Evolutionary conservation across 106 monocot species (phyloP).

Genomic region (Apostasia ramifera): DNA sequence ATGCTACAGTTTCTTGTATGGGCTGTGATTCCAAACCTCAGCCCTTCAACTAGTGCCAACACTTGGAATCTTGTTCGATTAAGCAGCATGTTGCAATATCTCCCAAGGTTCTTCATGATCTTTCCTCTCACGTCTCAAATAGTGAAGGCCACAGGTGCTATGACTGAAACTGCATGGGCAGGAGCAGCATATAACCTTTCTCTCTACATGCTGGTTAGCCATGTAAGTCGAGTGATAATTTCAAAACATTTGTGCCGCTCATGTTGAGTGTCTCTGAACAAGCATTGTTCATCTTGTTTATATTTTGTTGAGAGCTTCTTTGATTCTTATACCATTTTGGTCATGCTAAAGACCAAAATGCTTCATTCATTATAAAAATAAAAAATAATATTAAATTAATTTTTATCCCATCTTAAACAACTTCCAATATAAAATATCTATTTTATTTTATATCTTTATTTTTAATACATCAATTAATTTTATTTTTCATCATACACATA

Average conservation of each 20-base stretch:
- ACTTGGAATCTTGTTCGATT: slow-evolving; percentile 54
- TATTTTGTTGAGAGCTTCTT: too few species aligned
- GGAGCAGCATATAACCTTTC: slow-evolving; percentile 84
- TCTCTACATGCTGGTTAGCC: slow-evolving; percentile 84
- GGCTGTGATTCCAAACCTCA: slow-evolving; percentile 58
- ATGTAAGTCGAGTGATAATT: slow-evolving; percentile 37
- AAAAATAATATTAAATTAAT: too few species aligned
- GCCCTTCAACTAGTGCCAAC: slow-evolving; percentile 42
- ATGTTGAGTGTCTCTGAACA: too few species aligned
- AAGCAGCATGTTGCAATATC: slow-evolving; percentile 65
- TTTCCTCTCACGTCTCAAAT: slow-evolving; percentile 64
- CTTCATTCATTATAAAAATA: too few species aligned
- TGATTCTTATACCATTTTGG: too few species aligned
- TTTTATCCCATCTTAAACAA: too few species aligned
- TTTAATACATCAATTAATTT: too few species aligned
- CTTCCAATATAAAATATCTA: too few species aligned
- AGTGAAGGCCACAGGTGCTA: slow-evolving; percentile 60
- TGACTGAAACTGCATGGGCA: slow-evolving; percentile 83
- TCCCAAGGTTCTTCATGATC: slow-evolving; percentile 62
- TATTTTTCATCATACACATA: too few species aligned
- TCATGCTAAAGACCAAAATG: too few species aligned
- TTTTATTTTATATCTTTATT: too few species aligned
- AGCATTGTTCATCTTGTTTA: too few species aligned
- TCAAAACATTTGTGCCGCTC: background rate
- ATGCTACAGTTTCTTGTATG: slow-evolving; percentile 63